phyloP scores from a whole-genome alignment of 2,329 filamentous ascomycete genomes.

The Curvularia eragrostidis region DNA sequence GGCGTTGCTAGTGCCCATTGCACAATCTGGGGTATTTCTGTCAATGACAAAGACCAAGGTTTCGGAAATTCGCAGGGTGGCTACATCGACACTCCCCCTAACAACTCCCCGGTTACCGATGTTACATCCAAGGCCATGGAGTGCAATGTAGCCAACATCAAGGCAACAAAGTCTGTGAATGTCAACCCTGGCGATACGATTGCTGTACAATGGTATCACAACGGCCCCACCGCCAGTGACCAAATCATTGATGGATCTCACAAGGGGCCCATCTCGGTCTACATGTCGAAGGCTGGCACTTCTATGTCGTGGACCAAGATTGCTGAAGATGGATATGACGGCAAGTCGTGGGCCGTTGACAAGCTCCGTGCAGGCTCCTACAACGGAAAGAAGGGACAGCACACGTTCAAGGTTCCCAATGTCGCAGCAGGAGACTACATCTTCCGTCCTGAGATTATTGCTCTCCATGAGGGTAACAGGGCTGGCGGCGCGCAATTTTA shows the following conservation, averaged over 20 bases:
- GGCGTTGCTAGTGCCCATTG: slow-evolving; percentile 42
- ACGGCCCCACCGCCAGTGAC: slow-evolving; percentile 53
- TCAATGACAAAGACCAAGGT: slow-evolving; percentile 52
- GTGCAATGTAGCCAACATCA: slow-evolving; percentile 46
- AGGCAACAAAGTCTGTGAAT: slow-evolving; percentile 52
- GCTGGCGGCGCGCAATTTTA: slow-evolving; percentile 54
- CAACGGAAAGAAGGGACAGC: slow-evolving; percentile 49
- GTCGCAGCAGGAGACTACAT: slow-evolving; percentile 53
- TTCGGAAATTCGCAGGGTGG: slow-evolving; percentile 47
- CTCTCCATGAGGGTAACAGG: slow-evolving; percentile 51
- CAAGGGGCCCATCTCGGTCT: slow-evolving; percentile 61
- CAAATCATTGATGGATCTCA: slow-evolving; percentile 62
- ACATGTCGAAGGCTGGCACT: slow-evolving; percentile 54
- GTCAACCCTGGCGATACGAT: slow-evolving; percentile 59
- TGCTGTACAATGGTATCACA: slow-evolving; percentile 58
- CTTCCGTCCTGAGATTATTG: slow-evolving; percentile 55
- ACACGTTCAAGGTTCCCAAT: slow-evolving; percentile 51
- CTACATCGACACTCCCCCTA: slow-evolving; percentile 58
- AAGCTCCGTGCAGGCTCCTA: slow-evolving; percentile 44
- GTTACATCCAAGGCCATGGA: slow-evolving; percentile 44
- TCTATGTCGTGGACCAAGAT: slow-evolving; percentile 59
- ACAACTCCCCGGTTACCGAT: slow-evolving; percentile 47
- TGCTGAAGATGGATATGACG: slow-evolving; percentile 47
- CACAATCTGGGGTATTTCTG: slow-evolving; percentile 47
- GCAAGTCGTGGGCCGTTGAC: slow-evolving; percentile 50